phyloP scores from a whole-genome alignment of 257 asterid genomes.

The Fraxinus pennsylvanica region DNA sequence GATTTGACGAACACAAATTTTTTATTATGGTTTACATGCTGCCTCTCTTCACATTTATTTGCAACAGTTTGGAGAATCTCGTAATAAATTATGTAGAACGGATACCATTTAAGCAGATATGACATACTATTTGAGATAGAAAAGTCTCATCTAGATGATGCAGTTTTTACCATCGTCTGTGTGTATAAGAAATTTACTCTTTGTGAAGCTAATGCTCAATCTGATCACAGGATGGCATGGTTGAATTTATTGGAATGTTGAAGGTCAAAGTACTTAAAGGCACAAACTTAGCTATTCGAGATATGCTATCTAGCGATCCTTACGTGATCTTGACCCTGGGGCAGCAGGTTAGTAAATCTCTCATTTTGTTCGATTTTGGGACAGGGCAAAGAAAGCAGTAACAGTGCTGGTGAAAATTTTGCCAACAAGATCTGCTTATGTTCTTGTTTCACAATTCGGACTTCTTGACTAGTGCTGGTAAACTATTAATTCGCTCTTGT shows the following conservation, averaged over 20 bases:
- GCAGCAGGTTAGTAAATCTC: slow-evolving; percentile 59
- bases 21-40: neutral
- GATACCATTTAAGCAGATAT: too few relatives aligned
- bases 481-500: neutral
- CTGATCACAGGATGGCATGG: slow-evolving; percentile 80
- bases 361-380: neutral
- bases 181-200: slow-evolving; percentile 19
- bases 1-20: neutral
- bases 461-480: neutral
- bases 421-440: neutral
- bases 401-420: neutral
- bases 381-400: neutral
- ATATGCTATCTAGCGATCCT: slow-evolving; percentile 94
- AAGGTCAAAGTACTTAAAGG: slow-evolving; percentile 79
- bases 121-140: too few relatives aligned
- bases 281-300: slow-evolving; percentile 82
- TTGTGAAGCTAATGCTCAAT: slow-evolving; percentile 19
- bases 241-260: slow-evolving; percentile 89
- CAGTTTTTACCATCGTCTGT: slow-evolving; percentile 1
- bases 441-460: neutral
- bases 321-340: slow-evolving; percentile 82
- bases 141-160: neutral
- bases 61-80: too few relatives aligned
- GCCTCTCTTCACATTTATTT: neutral
- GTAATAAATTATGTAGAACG: too few relatives aligned